Evolutionary conservation across 2,329 filamentous ascomycete species (phyloP), one percentile per base, ranked within the genome.

Genomic region (Leptodontidium sp.): DNA sequence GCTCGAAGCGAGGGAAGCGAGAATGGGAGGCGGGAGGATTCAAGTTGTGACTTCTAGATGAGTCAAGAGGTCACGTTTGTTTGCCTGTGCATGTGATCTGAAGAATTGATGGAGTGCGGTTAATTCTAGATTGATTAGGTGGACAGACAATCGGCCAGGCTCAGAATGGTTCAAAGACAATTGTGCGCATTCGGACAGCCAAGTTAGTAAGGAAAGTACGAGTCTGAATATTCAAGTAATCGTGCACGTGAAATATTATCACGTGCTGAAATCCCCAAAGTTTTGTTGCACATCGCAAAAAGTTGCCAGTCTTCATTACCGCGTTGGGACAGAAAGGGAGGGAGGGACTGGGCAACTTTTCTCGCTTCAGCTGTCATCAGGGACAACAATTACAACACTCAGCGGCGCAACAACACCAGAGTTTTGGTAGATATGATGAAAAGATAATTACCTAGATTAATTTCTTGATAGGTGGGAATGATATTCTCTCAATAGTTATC

Each of bases 11-110:
- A 43, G 8, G 29, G 2, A 43, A 40, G 21, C 29, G 32, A 32
- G 12, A 24, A 45, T 24, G 38, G 7, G 9, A 50, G 21, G 11
- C 47, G 12, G 9, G 7, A n/a, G 21, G 24, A 43, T 24, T n/a
- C n/a, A n/a, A n/a, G n/a, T n/a, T 12, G 57, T 35, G 57, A 59
- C 57, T 45, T 29, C 57, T 17, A 17, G n/a, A 43, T 43, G 57
- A 59, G 38, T 43, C 21, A 59, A 26, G 7, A 29, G 57, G 21
- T 59, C 57, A 59, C 57, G 57, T 59, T 38, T 43, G 21, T 26
- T 43, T 55, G 52, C 29, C 26, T 40, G 2, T 2, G 38, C 38
- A 40, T 40, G 38, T 40, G 38, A 40, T 11, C 38, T 40, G 38
- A 40, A 9, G 35, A 40, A 40, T 40, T 5, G 11, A 40, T 40